phyloP scores from a whole-genome alignment of 495 filamentous ascomycete genomes.

The Neurospora tetrasperma region DNA sequence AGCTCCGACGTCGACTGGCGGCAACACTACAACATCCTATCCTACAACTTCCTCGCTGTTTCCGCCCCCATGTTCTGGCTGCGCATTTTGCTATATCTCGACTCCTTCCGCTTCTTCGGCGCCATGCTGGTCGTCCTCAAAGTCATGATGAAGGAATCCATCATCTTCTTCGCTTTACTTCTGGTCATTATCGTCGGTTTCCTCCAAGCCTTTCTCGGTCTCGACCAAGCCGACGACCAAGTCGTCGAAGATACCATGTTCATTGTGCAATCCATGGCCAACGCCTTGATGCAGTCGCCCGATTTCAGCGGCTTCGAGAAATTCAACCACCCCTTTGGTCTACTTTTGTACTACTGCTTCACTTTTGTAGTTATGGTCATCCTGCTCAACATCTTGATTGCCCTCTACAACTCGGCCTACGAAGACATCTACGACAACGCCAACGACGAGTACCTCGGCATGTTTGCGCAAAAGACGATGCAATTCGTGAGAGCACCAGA shows the following conservation, averaged over 20 bases:
- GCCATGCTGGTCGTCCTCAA: conserved; percentile 95
- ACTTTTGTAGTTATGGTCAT: conserved; percentile 95
- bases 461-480: conserved; percentile 85
- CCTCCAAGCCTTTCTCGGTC: conserved; percentile 87
- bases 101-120: conserved; percentile 91
- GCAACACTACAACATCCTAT: conserved; percentile 61
- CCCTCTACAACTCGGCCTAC: conserved; percentile 93
- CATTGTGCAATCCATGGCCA: conserved; percentile 84
- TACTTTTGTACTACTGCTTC: conserved; percentile 90
- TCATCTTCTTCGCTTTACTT: conserved; percentile 96
- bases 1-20: conserved; percentile 40
- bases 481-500: conserved; percentile 94
- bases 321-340: conserved; percentile 65
- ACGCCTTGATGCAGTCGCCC: conserved; percentile 78
- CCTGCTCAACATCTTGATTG: conserved; percentile 87
- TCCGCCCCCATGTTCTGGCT: conserved; percentile 95
- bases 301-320: conserved; percentile 84
- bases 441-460: conserved; percentile 86
- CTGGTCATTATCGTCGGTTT: conserved; percentile 80
- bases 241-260: conserved; percentile 48
- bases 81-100: conserved; percentile 83
- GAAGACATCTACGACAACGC: conserved; percentile 93
- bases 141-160: conserved; percentile 97
- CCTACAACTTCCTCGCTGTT: conserved; percentile 89
- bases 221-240: conserved; percentile 71